Evolutionary conservation across 495 filamentous ascomycete genomes (phyloP), one percentile per base, ranked within the genome.

Genomic region (Recurvomyces mirabilis): DNA sequence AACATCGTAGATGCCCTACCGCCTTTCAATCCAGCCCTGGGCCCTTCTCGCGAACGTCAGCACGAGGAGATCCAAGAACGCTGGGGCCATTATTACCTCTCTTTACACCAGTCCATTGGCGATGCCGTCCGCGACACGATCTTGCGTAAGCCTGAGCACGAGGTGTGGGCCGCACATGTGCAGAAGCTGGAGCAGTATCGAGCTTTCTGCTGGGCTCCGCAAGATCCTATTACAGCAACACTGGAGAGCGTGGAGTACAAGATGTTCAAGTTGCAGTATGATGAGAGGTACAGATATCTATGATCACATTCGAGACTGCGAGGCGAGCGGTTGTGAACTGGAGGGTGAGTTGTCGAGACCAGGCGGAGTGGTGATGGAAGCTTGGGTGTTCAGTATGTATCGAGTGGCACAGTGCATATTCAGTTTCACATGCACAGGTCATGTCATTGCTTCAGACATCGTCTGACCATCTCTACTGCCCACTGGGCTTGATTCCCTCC

Each of bases 401-500:
- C n/a, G n/a, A n/a, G n/a, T n/a, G n/a, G n/a, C n/a, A n/a, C n/a
- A n/a, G n/a, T n/a, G n/a, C n/a, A n/a, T n/a, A n/a, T n/a, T n/a
- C n/a, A n/a, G n/a, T n/a, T n/a, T n/a, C n/a, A n/a, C n/a, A n/a
- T n/a, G n/a, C n/a, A n/a, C n/a, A n/a, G n/a, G n/a, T n/a, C n/a
- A n/a, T n/a, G n/a, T n/a, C n/a, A n/a, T n/a, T n/a, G n/a, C n/a
- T n/a, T n/a, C n/a, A n/a, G n/a, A n/a, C n/a, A n/a, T n/a, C n/a
- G n/a, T n/a, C n/a, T n/a, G n/a, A n/a, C n/a, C n/a, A n/a, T n/a
- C n/a, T n/a, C n/a, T n/a, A n/a, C n/a, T n/a, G n/a, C n/a, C n/a
- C n/a, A n/a, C n/a, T n/a, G n/a, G n/a, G n/a, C 46, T 66, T 51
- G 28, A 79, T 28, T 11, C 67, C 70, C 51, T 66, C 65, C 46